Evolutionary conservation across 2,329 filamentous ascomycete species (phyloP), one percentile per base, ranked within the genome.

Genomic region (Xylaria polymorpha): DNA sequence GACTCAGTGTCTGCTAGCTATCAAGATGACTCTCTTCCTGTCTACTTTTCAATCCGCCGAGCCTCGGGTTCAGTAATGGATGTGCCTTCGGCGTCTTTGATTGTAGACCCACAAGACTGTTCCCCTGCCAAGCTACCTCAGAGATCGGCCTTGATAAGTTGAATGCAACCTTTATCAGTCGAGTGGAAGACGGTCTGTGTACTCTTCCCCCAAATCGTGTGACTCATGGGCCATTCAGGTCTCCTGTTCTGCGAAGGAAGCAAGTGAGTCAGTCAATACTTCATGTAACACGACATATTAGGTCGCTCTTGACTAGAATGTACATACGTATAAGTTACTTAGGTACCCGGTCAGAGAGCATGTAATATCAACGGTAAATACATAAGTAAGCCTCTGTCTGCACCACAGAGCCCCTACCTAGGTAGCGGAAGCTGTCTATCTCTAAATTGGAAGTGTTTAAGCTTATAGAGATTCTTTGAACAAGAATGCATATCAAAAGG

Each of bases 1-100:
- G 63, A 61, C 56, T 66, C 63, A 66, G n/a, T 39, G 56, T 15
- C n/a, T 37, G n/a, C 14, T 18, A 8, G 50, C 22, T 53, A 14
- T 51, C 3, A 51, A 14, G 22, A 32, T 55, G 51, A 55, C 32
- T 56, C 53, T 22, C 15, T 20, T 4, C 7, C 12, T 10, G 12
- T 20, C 32, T 43, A 18, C 18, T 18, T 29, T 39, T 46, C 25
- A 22, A 7, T 43, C 4, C 22, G 18, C 20, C 18, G 10, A 20
- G 25, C 25, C n/a, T 39, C 2, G 25, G 20, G 32, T n/a, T 56
- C 41, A 51, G 43, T 39, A 55, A 56, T 29, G 22, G 18, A 20
- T 22, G 46, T 44, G 25, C 20, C 50, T 20, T 7, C 32, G 1
- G 51, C 29, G 48, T 48, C 6, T 46, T 56, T 15, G 61, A 48